phyloP scores from a whole-genome alignment of 2,329 filamentous ascomycete species.

The Cladosporium velox region DNA sequence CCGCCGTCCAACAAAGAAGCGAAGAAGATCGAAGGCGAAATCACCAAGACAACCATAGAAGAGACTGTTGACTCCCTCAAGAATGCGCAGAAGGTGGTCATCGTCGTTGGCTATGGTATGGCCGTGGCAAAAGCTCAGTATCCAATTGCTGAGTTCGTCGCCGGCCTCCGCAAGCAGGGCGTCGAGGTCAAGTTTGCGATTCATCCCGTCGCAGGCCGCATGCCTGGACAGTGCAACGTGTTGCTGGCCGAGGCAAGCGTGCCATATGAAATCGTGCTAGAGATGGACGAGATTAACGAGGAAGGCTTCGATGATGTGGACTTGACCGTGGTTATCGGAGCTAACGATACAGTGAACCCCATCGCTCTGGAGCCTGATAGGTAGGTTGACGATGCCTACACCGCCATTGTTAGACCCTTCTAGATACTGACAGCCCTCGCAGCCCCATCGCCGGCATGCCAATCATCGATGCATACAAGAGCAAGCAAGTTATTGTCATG shows the following conservation, averaged over 20 bases:
- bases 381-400: conserved; percentile 22
- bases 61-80: conserved; percentile 75
- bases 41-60: conserved; percentile 76
- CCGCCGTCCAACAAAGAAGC: conserved; percentile 43
- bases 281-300: conserved; percentile 97
- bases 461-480: conserved; percentile 90
- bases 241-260: conserved; percentile 84
- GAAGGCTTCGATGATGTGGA: conserved; percentile 80
- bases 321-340: conserved; percentile 83
- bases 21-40: conserved; percentile 74
- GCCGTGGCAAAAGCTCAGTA: conserved; percentile 93
- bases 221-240: conserved; percentile 93
- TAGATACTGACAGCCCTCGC: conserved; percentile 21
- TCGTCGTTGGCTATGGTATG: conserved; percentile 92
- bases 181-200: conserved; percentile 86
- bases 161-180: conserved; percentile 70
- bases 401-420: neutral
- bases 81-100: conserved; percentile 81
- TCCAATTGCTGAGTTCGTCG: conserved; percentile 79
- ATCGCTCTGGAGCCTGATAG: conserved; percentile 77
- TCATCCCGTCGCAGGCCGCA: conserved; percentile 84
- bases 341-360: conserved; percentile 90
- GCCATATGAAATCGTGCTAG: conserved; percentile 86
- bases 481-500: conserved; percentile 90
- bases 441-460: conserved; percentile 90